These are phyloP conservation scores for Acacia melanoxylon DNA, from an alignment of 306 rosid species.

Conservation along the genomic window DNA sequence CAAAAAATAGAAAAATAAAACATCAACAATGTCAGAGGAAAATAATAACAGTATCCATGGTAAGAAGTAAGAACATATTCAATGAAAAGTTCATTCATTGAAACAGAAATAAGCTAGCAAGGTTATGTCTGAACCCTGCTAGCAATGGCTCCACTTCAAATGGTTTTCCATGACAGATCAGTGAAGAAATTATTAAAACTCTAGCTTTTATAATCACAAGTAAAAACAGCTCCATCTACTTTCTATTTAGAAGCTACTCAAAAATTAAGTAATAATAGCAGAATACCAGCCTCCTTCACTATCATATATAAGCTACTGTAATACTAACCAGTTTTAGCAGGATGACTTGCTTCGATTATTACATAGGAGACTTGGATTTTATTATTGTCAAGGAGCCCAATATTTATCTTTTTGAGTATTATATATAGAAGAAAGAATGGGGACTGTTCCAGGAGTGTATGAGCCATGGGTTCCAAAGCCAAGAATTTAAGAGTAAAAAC, in stretches of 20 bases:
- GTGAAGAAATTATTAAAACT: not conserved
- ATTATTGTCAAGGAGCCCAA: not conserved
- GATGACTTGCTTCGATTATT: not conserved
- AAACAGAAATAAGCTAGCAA: constrained; percentile 16
- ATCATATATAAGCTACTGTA: not conserved
- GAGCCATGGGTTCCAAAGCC: not conserved
- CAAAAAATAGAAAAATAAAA: constrained; percentile 32
- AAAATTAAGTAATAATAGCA: not conserved
- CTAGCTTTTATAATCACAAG: constrained; percentile 10
- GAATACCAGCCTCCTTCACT: not conserved
- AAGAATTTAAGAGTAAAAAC: not conserved
- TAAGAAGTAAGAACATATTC: constrained; percentile 12
- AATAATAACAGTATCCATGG: constrained; percentile 3
- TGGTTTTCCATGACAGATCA: constrained; percentile 17
- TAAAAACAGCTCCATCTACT: not conserved
- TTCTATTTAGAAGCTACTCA: not conserved
- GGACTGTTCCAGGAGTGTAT: not conserved
- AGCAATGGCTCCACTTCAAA: not conserved
- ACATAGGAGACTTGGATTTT: not conserved
- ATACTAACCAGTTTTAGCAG: not conserved
- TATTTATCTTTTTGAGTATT: not conserved
- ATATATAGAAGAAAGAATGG: not conserved
- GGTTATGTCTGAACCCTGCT: constrained; percentile 1
- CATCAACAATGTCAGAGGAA: not conserved
- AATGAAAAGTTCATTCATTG: constrained; percentile 15